These are phyloP conservation scores for Perilla frutescens DNA, from an alignment of 257 asterid species.

Conservation along the genomic window DNA sequence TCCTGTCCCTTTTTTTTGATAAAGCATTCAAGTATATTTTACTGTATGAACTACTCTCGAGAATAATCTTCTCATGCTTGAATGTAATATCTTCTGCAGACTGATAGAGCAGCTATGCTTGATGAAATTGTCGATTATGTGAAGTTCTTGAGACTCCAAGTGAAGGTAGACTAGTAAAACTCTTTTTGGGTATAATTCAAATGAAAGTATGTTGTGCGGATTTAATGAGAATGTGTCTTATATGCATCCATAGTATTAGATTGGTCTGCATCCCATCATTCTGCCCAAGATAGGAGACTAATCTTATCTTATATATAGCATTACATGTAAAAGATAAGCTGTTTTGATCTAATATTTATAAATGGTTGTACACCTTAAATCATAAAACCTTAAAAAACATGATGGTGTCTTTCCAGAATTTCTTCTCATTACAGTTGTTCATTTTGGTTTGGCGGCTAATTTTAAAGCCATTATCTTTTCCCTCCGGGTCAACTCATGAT, in stretches of 20 bases:
- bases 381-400: not conserved
- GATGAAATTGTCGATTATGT: slow-evolving; percentile 97
- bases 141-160: slow-evolving; percentile 96
- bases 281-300: not conserved
- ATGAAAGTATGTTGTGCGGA: slow-evolving; percentile 8
- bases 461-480: not conserved
- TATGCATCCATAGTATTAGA: not conserved
- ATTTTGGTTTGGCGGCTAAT: not conserved
- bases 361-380: slow-evolving; percentile 22
- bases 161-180: slow-evolving; percentile 61
- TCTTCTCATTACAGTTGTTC: not conserved
- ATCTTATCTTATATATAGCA: not conserved
- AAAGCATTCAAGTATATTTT: not conserved
- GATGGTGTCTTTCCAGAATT: not conserved
- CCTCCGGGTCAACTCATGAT: slow-evolving; percentile 8
- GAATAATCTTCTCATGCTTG: slow-evolving; percentile 28
- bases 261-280: not conserved
- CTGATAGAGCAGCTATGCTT: slow-evolving; percentile 98
- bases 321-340: not conserved
- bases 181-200: not conserved
- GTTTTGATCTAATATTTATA: not conserved
- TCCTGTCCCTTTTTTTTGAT: not conserved
- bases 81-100: slow-evolving; percentile 50
- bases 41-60: slow-evolving; percentile 2
- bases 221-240: not conserved